phyloP scores from a whole-genome alignment of 2,329 filamentous ascomycete genomes.

The Atkinsonella hypoxylon region DNA sequence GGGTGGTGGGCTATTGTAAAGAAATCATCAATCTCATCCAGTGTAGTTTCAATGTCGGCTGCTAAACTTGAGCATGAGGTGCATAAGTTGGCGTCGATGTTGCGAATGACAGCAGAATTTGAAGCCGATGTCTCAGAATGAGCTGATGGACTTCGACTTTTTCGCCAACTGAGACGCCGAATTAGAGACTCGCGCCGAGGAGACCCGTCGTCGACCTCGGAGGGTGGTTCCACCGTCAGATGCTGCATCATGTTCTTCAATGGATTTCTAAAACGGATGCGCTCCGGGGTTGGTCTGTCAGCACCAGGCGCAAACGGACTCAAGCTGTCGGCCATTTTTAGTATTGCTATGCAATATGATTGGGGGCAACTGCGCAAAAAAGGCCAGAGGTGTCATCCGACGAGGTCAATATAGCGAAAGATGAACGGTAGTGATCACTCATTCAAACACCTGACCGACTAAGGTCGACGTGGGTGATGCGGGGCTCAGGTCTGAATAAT shows the following conservation, averaged over 20 bases:
- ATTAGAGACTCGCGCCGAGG: conserved; percentile 21
- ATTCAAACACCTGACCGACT: not conserved
- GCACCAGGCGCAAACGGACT: conserved; percentile 14
- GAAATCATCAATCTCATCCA: conserved; percentile 19
- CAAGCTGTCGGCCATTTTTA: conserved; percentile 17
- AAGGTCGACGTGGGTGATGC: not conserved
- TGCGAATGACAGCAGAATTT: conserved; percentile 13
- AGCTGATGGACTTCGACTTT: conserved; percentile 23
- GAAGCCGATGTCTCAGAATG: conserved; percentile 17
- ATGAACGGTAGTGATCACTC: not conserved
- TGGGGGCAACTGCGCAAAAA: no score
- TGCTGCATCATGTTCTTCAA: conserved; percentile 26
- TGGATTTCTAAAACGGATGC: conserved; percentile 23
- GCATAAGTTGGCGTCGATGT: conserved; percentile 19
- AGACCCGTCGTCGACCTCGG: conserved; percentile 16
- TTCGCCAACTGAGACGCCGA: conserved; percentile 24
- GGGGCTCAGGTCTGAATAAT: not conserved
- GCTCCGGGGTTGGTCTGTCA: conserved; percentile 15
- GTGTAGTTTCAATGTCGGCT: conserved; percentile 20
- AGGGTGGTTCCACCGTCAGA: conserved; percentile 21
- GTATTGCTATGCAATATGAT: not conserved
- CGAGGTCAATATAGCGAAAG: not conserved
- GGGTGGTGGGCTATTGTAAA: conserved; percentile 19
- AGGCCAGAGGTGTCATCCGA: not conserved
- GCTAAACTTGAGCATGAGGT: conserved; percentile 20